These are phyloP conservation scores for Daphne laureola DNA, from an alignment of 441 rosid species.

Conservation along the genomic window DNA sequence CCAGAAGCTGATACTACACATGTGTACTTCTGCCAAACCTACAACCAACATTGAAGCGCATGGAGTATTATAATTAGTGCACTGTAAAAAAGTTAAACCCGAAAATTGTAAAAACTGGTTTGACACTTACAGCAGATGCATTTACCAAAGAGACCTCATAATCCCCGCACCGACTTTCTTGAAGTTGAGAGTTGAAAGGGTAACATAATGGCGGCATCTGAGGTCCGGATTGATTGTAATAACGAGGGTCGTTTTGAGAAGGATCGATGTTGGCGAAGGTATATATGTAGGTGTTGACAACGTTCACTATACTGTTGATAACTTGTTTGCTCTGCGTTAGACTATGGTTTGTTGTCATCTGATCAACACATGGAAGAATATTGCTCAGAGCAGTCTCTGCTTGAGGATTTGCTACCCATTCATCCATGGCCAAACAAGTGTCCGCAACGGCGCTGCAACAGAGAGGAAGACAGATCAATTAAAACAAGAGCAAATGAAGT, in stretches of 20 bases:
- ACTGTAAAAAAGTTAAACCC: too few species aligned
- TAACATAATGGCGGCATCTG: slow-evolving; percentile 82
- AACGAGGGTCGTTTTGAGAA: slow-evolving; percentile 31
- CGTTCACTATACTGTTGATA: slow-evolving; percentile 62
- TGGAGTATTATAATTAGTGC: neutral
- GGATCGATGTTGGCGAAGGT: slow-evolving; percentile 73
- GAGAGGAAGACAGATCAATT: slow-evolving; percentile 1
- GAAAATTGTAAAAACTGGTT: neutral
- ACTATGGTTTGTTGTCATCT: slow-evolving; percentile 72
- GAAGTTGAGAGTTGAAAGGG: slow-evolving; percentile 60
- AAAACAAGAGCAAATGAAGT: neutral
- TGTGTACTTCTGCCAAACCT: slow-evolving; percentile 72
- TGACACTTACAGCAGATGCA: slow-evolving; percentile 60
- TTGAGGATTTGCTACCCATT: slow-evolving; percentile 90
- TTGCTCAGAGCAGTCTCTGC: slow-evolving; percentile 85
- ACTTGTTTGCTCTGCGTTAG: slow-evolving; percentile 83
- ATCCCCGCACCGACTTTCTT: slow-evolving; percentile 50
- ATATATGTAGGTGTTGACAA: slow-evolving; percentile 73
- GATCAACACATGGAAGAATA: slow-evolving; percentile 90
- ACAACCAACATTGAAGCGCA: slow-evolving; percentile 9
- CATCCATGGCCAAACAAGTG: slow-evolving; percentile 86
- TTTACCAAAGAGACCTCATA: slow-evolving; percentile 66
- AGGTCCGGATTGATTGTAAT: slow-evolving; percentile 89
- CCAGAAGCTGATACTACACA: slow-evolving; percentile 49
- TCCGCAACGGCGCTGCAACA: slow-evolving; percentile 64